Percentiles rank a stretch among this genome's conserved stretches.
Evolutionary conservation across 371 early-diverging fungal species (phyloP).

Genomic region (Smittium culicis): DNA sequence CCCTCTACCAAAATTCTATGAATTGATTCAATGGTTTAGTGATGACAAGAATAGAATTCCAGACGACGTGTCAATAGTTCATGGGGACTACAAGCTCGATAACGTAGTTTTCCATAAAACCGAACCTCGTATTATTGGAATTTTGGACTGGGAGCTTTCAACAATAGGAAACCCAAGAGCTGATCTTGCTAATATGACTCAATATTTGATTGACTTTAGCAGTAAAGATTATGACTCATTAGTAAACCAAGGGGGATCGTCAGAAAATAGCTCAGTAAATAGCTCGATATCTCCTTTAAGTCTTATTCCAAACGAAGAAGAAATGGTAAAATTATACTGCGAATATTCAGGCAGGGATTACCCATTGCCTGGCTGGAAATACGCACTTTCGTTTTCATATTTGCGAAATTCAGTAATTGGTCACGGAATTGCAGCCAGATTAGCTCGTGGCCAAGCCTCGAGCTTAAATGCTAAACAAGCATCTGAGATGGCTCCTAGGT

Average conservation of each 20-base stretch:
- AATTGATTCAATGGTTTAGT: constrained; percentile 57
- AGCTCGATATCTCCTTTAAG: neutral
- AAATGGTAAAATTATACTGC: constrained; percentile 23
- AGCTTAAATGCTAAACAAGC: constrained; percentile 32
- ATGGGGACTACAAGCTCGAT: constrained; percentile 86
- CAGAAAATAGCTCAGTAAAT: neutral
- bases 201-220: constrained; percentile 45
- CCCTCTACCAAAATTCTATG: constrained; percentile 46
- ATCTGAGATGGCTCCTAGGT: neutral
- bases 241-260: no score
- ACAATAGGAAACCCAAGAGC: constrained; percentile 88
- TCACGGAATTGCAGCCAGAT: constrained; percentile 81
- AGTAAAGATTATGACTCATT: neutral
- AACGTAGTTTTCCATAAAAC: constrained; percentile 64
- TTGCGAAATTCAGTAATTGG: constrained; percentile 54
- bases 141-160: constrained; percentile 92
- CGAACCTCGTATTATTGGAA: constrained; percentile 63
- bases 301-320: constrained; percentile 31
- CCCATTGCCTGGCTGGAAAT: constrained; percentile 24
- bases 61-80: constrained; percentile 67
- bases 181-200: constrained; percentile 74
- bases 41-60: constrained; percentile 38
- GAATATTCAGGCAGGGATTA: constrained; percentile 14
- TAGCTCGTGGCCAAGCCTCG: constrained; percentile 70
- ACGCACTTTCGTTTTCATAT: constrained; percentile 27